Base-by-base conservation (phyloP, 2,329 filamentous ascomycete species). In the Aureobasidium melanogenum region DNA sequence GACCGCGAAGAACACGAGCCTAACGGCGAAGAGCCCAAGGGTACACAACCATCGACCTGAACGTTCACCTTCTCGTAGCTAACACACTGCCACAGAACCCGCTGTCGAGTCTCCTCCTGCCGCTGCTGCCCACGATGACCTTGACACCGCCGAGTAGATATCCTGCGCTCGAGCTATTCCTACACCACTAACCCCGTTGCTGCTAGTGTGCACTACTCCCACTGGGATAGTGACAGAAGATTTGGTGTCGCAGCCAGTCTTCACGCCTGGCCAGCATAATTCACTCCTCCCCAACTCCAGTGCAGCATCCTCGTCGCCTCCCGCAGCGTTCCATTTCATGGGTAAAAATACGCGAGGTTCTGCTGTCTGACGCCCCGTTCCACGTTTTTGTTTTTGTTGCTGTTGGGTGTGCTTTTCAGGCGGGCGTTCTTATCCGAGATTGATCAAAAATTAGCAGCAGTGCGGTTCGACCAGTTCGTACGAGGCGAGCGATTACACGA, bases 21-120 rank as follows among this genome's bases (percentile, higher is more conserved):
- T 26, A 95, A 93, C 70, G 91, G 88, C 63, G 91, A 96, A 68
- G 91, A 96, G 67, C 86, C 89, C 71, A 97, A 97, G 85, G 85
- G 92, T 96, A 71, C 70, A 60, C 57, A 57, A 22, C 63, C 59
- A 61, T 14, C 51, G 26, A 61, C 68, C 62, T 64, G 19, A n/a
- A 26, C 15, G 14, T 17, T 6, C 67, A 64, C 70, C 3, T 24
- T 12, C 7, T n/a, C 5, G 69, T 67, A 66, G 26, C 64, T 71
- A 64, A 72, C 32, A 70, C 65, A 67, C 66, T 60, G 65, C 50
- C 19, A 24, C 52, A 58, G 60, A 68, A 76, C 77, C 75, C 68
- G 74, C 83, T 72, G 78, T 88, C 69, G 91, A 95, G 67, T 90
- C 89, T 69, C 88, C 89, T 69, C 88, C 89, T 65, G 56, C 56